Conservation (phyloP, 306 rosid genomes). For the Corylus avellana region DNA sequence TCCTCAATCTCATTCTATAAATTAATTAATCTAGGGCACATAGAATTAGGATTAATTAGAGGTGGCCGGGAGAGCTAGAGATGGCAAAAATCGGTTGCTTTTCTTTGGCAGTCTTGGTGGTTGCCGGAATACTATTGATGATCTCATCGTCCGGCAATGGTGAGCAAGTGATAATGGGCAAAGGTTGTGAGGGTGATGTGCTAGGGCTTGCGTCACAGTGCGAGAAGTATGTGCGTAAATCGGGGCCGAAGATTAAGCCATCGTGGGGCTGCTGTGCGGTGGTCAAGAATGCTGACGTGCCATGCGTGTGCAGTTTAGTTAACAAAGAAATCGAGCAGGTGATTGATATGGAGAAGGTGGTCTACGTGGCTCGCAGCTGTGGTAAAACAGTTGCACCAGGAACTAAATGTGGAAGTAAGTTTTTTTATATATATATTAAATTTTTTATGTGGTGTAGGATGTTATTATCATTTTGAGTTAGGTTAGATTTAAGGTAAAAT, state of each 20-base stretch:
- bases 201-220: conserved; percentile 19
- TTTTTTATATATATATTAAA: too few relatives aligned
- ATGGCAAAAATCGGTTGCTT: not conserved
- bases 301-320: conserved; percentile 39
- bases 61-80: too few relatives aligned
- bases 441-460: too few relatives aligned
- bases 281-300: conserved; percentile 11
- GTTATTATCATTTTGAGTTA: too few relatives aligned
- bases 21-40: not conserved
- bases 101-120: conserved; percentile 13
- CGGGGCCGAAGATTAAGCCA: conserved; percentile 37
- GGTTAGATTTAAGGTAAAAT: too few relatives aligned
- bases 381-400: conserved; percentile 40
- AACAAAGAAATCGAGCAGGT: conserved; percentile 22
- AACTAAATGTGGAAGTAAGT: conserved; percentile 48
- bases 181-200: conserved; percentile 31
- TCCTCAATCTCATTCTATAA: too few relatives aligned
- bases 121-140: conserved; percentile 27
- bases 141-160: conserved; percentile 19
- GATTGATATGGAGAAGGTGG: conserved; percentile 31
- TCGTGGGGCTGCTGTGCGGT: conserved; percentile 42
- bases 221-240: conserved; percentile 27
- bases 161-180: conserved; percentile 21
- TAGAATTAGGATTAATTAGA: not conserved
- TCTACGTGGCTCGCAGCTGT: conserved; percentile 41